Base-by-base conservation (phyloP, 1,139 yeast species). In the Saccharomycopsis hybrid region DNA sequence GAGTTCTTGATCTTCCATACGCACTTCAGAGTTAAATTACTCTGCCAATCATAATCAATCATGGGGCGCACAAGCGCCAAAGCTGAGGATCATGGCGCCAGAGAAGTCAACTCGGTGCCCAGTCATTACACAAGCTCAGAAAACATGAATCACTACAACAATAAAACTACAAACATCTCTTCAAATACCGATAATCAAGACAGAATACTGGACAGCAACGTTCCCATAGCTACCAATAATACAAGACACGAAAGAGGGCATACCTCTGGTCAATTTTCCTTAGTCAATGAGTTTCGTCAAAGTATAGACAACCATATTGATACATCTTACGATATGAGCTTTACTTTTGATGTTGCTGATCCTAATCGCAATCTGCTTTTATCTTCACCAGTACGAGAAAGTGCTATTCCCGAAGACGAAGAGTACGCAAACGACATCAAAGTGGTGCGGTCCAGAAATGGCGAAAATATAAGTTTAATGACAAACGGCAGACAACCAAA, bases 261-360 rank as follows among this genome's bases (percentile, higher is more conserved):
- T 33, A 40, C 44, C 29, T 46, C 54, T 7, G 52, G 52, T 13
- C 54, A 51, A 28, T 51, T 9, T 29, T 48, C 52, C 9, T 18
- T 51, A 2, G 55, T 52, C 31, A 52, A 52, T 32, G 55, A 50
- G 31, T 52, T 52, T 43, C 53, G 53, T 9, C 30, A 50, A 24
- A 52, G 50, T 31, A 43, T 52, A 8, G 49, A 52, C 28, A 50
- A 45, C 35, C 55, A 50, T 31, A 50, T 52, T 13, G 55, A 52
- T 43, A 52, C 54, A 1, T 52, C 55, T 5, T 52, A 52, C 32
- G 55, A 52, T 37, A 52, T 52, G 49, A 47, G 39, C 28, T 52
- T 52, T 39, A 37, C 49, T 3, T 50, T 52, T 36, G 51, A 52
- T 32, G 18, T 18, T 18, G 30, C 32, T 9, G 46, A 49, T 30